Evolutionary conservation across 768 basidiomycete species (phyloP).

Genomic region (Tricholoma flavovirens): DNA sequence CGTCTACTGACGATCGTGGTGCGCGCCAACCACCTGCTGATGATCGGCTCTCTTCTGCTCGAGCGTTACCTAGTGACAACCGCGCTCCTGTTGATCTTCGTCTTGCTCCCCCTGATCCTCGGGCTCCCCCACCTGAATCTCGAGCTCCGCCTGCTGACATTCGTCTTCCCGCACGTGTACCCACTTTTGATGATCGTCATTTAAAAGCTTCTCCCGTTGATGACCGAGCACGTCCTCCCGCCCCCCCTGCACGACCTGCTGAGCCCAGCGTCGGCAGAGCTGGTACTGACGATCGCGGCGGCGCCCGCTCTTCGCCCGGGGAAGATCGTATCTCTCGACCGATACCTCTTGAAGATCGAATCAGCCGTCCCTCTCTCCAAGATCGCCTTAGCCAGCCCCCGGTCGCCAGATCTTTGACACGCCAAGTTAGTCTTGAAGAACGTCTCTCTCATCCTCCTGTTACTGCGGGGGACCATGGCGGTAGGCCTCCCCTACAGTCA

Average conservation of each 20-base stretch:
- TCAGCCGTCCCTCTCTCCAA: conserved; percentile 29
- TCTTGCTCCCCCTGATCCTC: conserved; percentile 18
- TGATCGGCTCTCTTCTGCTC: conserved; percentile 12
- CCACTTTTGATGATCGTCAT: conserved; percentile 27
- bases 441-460: conserved; percentile 30
- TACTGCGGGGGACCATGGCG: conserved; percentile 16
- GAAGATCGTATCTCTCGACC: conserved; percentile 16
- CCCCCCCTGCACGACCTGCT: conserved; percentile 14
- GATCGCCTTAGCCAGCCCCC: conserved; percentile 32
- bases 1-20: conserved; percentile 2
- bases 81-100: conserved; percentile 26
- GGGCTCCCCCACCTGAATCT: conserved; percentile 21
- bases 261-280: conserved; percentile 14
- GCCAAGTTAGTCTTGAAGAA: conserved; percentile 35
- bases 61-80: conserved; percentile 13
- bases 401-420: conserved; percentile 9
- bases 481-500: conserved; percentile 14
- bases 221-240: conserved; percentile 19
- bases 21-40: conserved; percentile 10
- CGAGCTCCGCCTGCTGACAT: conserved; percentile 20
- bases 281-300: conserved; percentile 6
- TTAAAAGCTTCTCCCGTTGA: conserved; percentile 24
- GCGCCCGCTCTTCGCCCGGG: conserved; percentile 4
- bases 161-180: conserved; percentile 12
- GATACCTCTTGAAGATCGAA: conserved; percentile 33